Evolutionary conservation across 306 rosid genomes (phyloP), one percentile per base, ranked within the genome.

Genomic region (Quercus suber): DNA sequence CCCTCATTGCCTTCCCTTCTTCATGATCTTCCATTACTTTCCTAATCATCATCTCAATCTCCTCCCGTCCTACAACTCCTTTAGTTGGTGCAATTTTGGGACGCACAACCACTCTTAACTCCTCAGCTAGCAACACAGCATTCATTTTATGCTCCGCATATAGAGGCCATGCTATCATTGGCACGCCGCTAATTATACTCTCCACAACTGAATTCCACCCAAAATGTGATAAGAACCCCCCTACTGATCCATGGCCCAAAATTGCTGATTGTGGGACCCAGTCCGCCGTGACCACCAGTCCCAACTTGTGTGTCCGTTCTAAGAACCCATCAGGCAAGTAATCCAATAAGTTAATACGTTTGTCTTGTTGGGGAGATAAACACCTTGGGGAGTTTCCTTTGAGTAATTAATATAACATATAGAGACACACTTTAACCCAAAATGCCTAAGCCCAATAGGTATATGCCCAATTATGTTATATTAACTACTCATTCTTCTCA

Each of bases 271-370:
- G 21, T 21, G 21, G 21, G 4, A 60, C 75, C 75, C 17, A 72
- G 0, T 52, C 21, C 2, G 45, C 37, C 1, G 61, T 17, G 7
- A 52, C 20, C 37, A 72, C 75, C 61, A 27, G 15, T 72, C 41
- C 75, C 6, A 49, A 55, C 0, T n/a, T 19, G 3, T 52, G 57
- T 21, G 43, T 72, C 5, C 61, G 13, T 5, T 25, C 7, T 19
- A 72, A 52, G 75, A 72, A 72, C 60, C 75, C 45, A 27, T 43
- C 21, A 1, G 75, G 75, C 57, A 51, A 17, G 58, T 41, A 72
- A 9, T 51, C 23, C 3, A 72, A 20, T 0, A 58, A 6, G 23
- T 52, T 35, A 2, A 6, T 20, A 45, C 51, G 51, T 65, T 4
- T 31, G 4, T n/a, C n/a, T n/a, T n/a, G n/a, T n/a, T n/a, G n/a